These are phyloP conservation scores for Mitragyna speciosa DNA, from an alignment of 257 asterid genomes.

Conservation along the genomic window DNA sequence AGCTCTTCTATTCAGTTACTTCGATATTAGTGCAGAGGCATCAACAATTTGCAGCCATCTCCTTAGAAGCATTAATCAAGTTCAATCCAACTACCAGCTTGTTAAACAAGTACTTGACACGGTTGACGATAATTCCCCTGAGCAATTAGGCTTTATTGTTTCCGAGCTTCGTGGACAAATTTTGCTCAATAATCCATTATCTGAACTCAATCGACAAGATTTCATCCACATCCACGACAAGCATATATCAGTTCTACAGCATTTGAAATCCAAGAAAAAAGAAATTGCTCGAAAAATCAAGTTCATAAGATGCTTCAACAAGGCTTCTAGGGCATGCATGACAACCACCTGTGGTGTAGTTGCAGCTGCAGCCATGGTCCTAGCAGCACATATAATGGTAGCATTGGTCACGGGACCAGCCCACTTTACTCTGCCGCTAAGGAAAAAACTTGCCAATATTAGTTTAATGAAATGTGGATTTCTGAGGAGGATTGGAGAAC, in stretches of 20 bases:
- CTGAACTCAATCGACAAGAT: conserved; percentile 32
- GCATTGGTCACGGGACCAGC: conserved; percentile 54
- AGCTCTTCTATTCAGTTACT: conserved; percentile 52
- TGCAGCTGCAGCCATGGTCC: conserved; percentile 47
- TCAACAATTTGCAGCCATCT: conserved; percentile 59
- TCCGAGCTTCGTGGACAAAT: conserved; percentile 39
- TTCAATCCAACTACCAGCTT: conserved; percentile 40
- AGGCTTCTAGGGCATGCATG: conserved; percentile 46
- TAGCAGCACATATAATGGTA: conserved; percentile 55
- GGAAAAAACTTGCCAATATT: conserved; percentile 30
- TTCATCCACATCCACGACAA: conserved; percentile 38
- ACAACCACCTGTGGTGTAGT: conserved; percentile 48
- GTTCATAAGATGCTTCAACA: conserved; percentile 42
- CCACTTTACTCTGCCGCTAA: conserved; percentile 33
- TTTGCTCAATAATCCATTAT: conserved; percentile 39
- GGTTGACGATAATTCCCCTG: conserved; percentile 14
- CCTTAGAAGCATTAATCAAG: conserved; percentile 41
- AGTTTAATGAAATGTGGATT: conserved; percentile 37
- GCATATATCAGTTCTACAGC: conserved; percentile 43
- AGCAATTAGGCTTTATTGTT: conserved; percentile 16
- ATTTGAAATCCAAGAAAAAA: conserved; percentile 33
- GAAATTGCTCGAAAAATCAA: conserved; percentile 43
- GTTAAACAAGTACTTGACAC: conserved; percentile 39
- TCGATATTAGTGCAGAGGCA: conserved; percentile 70
- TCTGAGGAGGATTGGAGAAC: conserved; percentile 41